Base-by-base conservation (phyloP, 176 grass and related monocot species). In the Thalia dealbata region DNA sequence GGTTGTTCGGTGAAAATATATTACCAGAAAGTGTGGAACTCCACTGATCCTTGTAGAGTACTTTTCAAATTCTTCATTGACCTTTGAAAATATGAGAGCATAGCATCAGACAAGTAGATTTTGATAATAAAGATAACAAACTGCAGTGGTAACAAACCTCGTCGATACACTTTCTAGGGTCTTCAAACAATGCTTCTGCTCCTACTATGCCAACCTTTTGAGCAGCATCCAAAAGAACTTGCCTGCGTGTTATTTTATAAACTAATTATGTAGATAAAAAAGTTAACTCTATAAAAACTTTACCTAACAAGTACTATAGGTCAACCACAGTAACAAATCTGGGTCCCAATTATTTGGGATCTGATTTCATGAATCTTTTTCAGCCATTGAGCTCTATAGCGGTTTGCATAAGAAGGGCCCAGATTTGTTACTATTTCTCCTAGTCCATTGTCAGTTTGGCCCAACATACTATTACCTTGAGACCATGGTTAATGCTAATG, bases 11-110 rank as follows among this genome's bases (percentile, higher is more conserved):
- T 45, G 7, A 76, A 67, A 8, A 52, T 52, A n/a, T 67, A 76
- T 74, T 91, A 97, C 93, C 83, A 85, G 85, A 86, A 86, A 97
- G 76, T 92, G 83, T 12, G 95, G 90, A 19, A 97, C 90, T 45
- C 90, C 87, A 0, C 78, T 90, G 86, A 97, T 97, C 76, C 67
- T 45, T 63, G 90, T 92, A 58, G 87, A 92, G n/a, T 92, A 86
- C 74, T 91, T 86, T 63, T 82, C 84, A 13, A 97, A 72, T 72
- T 93, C 87, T 79, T 97, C 89, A 69, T 88, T 74, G 75, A 97
- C 95, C 90, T 97, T 79, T 69, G 59, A 78, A 68, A 78, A 68
- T 73, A 82, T 42, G 30, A 85, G 55, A 23, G n/a, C 61, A 74
- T 35, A 52, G 5, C 41, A 35, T 87, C 14, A 35, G 12, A 76